Evolutionary conservation across 169 alveolate genomes (phyloP), one percentile per base, ranked within the genome.

Genomic region (Perkinsus olseni): DNA sequence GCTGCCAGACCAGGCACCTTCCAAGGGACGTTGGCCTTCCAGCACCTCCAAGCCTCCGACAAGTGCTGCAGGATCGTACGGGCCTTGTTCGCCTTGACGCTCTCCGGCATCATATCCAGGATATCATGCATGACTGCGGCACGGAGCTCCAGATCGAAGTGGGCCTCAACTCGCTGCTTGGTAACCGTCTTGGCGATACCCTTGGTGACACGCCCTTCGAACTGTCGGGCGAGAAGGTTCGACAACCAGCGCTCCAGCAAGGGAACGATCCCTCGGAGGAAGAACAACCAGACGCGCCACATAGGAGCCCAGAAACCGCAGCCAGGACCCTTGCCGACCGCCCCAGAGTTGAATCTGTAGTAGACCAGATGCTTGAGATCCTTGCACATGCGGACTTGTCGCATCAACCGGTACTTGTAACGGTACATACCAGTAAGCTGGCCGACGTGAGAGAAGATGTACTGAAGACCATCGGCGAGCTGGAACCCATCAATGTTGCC

Each of bases 11-110:
- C 99, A 0, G 99, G 99, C 10, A 99, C 99, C 96, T 99, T 99
- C 99, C 99, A 99, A 0, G 99, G 99, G 74, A 99, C 98, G 95
- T 99, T 99, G 13, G 99, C 99, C 96, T 99, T 99, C 99, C 99
- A 99, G 95, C 99, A 99, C 92, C 99, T 94, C 99, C 99, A 99
- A 74, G 99, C 99, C 95, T 99, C 99, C 92, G 99, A 97, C 93
- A 99, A 96, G 96, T 99, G 99, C 96, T 99, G 99, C 95, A 99
- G 95, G 93, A 99, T 99, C 90, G 99, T 98, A 39, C 99, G 95
- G 11, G 99, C 99, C 95, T 99, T 99, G 96, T 98, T 98, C 31
- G 99, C 99, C 93, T 99, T 96, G 31, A 99, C 98, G 48, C 99
- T 99, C 94, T 99, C 99, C 1, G 99, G 99, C 99, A 99, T 99